Conservation (phyloP, 805 yeast species). For the Starmerella bombicola region DNA sequence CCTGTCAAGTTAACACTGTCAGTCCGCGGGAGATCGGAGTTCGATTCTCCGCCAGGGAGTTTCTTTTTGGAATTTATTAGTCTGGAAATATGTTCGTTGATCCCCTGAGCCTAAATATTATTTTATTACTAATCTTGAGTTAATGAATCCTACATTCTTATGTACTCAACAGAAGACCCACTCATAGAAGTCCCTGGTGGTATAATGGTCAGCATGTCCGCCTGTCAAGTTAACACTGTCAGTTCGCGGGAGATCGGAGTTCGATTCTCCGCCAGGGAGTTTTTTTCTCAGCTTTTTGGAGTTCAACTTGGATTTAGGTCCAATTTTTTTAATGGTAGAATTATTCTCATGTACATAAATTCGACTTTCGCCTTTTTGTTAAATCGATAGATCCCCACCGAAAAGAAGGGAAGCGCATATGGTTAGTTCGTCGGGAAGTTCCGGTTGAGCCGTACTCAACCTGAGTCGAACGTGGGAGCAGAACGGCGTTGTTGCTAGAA, state of each 20-base stretch:
- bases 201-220: constrained; percentile 21
- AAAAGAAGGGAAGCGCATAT: constrained; percentile 7
- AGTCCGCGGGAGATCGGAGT: constrained; percentile 21
- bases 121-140: no score
- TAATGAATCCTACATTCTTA: no score
- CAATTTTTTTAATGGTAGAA: no score
- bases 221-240: constrained; percentile 16
- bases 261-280: constrained; percentile 20
- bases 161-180: no score
- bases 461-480: no score
- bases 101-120: no score
- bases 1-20: constrained; percentile 16
- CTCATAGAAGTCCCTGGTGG: constrained; percentile 16
- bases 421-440: not conserved
- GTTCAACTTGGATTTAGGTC: no score
- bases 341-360: no score
- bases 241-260: constrained; percentile 21
- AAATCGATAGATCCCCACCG: constrained; percentile 16
- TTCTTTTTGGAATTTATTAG: no score
- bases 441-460: not conserved
- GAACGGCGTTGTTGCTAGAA: not conserved
- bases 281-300: no score
- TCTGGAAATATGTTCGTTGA: no score
- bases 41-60: constrained; percentile 20
- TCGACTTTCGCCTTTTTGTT: no score